A percentile compares a stretch with the other conserved stretches of the same genome.
These are phyloP conservation scores for Cercospora zeae-maydis DNA, from an alignment of 2,329 filamentous ascomycete genomes.

Conservation along the genomic window DNA sequence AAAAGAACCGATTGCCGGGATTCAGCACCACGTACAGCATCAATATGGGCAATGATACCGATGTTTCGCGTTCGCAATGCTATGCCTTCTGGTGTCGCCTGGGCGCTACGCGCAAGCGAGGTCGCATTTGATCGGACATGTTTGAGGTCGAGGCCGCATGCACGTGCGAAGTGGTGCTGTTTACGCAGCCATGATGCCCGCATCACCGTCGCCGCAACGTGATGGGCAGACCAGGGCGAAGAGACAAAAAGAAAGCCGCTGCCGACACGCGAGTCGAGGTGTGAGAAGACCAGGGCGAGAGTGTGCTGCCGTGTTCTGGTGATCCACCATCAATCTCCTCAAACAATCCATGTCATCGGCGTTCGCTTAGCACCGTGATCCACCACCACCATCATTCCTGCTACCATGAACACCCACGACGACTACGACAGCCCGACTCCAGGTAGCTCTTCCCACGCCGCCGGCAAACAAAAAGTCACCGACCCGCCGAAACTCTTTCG, in stretches of 20 bases:
- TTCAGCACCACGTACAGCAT: constrained; percentile 59
- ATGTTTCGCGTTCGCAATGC: constrained; percentile 59
- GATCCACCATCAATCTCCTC: not conserved
- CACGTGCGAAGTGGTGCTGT: constrained; percentile 16
- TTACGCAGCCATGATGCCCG: constrained; percentile 24
- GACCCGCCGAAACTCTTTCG: constrained; percentile 28
- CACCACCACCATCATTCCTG: constrained; percentile 2
- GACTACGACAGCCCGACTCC: not conserved
- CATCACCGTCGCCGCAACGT: constrained; percentile 14
- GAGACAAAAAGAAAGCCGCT: not conserved
- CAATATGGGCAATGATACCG: constrained; percentile 97
- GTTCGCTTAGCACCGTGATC: not conserved
- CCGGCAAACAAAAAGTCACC: constrained; percentile 23
- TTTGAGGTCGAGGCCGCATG: constrained; percentile 4
- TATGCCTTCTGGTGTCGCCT: constrained; percentile 1
- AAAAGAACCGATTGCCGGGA: not conserved
- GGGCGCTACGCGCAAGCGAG: constrained; percentile 2
- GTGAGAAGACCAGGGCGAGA: not conserved
- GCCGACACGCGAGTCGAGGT: not conserved
- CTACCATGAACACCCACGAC: not conserved
- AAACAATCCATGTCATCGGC: constrained; percentile 4
- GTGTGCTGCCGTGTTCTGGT: not conserved
- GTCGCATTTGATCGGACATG: constrained; percentile 5
- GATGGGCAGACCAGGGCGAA: not conserved
- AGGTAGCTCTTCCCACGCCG: constrained; percentile 12